Base-by-base conservation (phyloP, 2,329 filamentous ascomycete species). In the Escovopsis sp. region DNA sequence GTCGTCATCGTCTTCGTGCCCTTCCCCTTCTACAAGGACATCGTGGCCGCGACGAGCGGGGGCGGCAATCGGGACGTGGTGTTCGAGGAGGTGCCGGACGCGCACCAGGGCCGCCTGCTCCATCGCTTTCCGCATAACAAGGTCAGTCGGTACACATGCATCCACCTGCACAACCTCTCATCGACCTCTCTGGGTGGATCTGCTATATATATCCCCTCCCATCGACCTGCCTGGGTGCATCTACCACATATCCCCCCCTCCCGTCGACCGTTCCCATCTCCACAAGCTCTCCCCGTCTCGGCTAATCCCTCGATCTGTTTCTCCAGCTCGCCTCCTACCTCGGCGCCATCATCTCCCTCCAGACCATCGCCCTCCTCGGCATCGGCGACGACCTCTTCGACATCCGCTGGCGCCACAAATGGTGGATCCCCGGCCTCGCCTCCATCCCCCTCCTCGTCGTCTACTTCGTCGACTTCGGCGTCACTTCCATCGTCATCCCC, bases 401-500 rank as follows among this genome's bases (percentile, higher is more conserved):
- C 57, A 94, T 98, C 51, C 76, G 90, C 53, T 98, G 90, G 90
- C 80, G 90, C 36, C 88, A 98, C 69, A 98, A 98, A 64, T 86
- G 94, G 61, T 82, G 94, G 65, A 94, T 98, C 48, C 90, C 90
- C 5, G 90, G 85, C 39, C 81, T 98, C 48, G 87, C 87, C 38
- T 80, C 85, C 32, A 84, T 96, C 40, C 90, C 90, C 13, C 79
- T 96, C 58, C 76, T 98, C 10, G 83, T 93, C 43, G 81, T 98
- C 48, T 98, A 98, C 68, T 94, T 94, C 62, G 86, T 96, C 57
- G 88, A 96, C 60, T 98, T 96, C 56, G 88, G 86, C 44, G 88
- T 98, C 42, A 98, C 90, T 11, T 84, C 87, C 38, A 83, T 98
- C 51, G 86, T 96, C 28, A 78, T 98, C 7, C 90, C 90, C 5